Base-by-base conservation (phyloP, 495 filamentous ascomycete species). In the Penicillium atrosanguineum region DNA sequence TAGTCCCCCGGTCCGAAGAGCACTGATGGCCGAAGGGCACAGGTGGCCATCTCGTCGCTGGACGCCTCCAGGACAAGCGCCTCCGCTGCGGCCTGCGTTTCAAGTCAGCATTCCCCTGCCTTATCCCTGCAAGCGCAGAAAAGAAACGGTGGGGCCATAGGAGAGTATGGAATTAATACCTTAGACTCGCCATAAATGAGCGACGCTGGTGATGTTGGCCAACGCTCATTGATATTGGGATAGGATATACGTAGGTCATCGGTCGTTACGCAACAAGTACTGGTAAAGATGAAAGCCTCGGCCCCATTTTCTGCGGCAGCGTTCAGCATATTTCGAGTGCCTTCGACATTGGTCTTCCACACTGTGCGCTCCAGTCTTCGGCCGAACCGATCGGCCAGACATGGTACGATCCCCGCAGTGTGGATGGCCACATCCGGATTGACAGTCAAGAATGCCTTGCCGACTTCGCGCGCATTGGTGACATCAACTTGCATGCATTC, bases 121-220 rank as follows among this genome's bases (percentile, higher is more conserved):
- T 19, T 40, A 40, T 31, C 31, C 31, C 25, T 37, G 42, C 21
- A 19, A 28, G 7, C 7, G 11, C 9, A 21, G 1, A 2, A 20
- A 36, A 12, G 14, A 31, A 25, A 1, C 15, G 16, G 21, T 11
- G 18, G 9, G 48, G 15, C 15, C 19, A 43, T 41, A 43, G 28
- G 34, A 44, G 45, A 34, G 3, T 43, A 31, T 29, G 16, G 49
- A 6, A 42, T 40, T 50, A 55, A 44, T 51, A 79, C 81, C 74
- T 85, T 85, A 21, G 79, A 82, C 56, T 82, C 77, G 20, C 82
- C 80, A 59, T 87, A 87, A 29, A 80, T 75, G 44, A 81, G 69
- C 1, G 71, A 82, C 19, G 63, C 71, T 29, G 53, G 60, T 15
- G 78, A 73, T 1, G 69, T 74, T 18, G 79, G 79, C 69, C 80